phyloP scores from a whole-genome alignment of 305 asterid species.

The Rubia tinctorum region DNA sequence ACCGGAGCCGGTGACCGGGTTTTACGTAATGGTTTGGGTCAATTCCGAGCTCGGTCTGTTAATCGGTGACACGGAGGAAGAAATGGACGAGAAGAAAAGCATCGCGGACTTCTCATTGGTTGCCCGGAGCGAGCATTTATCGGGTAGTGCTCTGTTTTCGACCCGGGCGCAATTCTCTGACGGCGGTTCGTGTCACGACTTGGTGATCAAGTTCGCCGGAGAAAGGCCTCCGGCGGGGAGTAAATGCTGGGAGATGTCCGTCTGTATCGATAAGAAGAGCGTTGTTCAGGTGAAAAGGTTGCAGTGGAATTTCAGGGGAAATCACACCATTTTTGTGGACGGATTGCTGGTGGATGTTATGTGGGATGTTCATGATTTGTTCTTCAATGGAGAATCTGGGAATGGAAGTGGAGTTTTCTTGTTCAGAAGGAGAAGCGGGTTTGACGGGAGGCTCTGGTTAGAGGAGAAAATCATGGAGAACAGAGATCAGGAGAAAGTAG shows the following conservation, averaged over 20 bases:
- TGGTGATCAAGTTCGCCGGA: slow-evolving; percentile 43
- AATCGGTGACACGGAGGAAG: slow-evolving; percentile 53
- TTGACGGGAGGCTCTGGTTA: slow-evolving; percentile 76
- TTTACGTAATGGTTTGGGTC: slow-evolving; percentile 39
- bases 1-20: slow-evolving; percentile 64
- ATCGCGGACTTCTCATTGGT: slow-evolving; percentile 33
- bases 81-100: slow-evolving; percentile 18
- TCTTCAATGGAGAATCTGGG: slow-evolving; percentile 38
- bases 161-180: slow-evolving; percentile 63
- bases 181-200: slow-evolving; percentile 45
- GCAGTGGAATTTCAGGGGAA: slow-evolving; percentile 87
- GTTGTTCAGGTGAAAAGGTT: slow-evolving; percentile 71
- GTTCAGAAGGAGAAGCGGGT: slow-evolving; percentile 82
- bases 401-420: slow-evolving; percentile 48
- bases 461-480: slow-evolving; percentile 44
- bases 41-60: slow-evolving; percentile 44
- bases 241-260: slow-evolving; percentile 32
- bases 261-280: slow-evolving; percentile 56
- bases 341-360: slow-evolving; percentile 73
- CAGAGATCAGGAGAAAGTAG: slow-evolving; percentile 36
- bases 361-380: slow-evolving; percentile 92
- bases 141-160: slow-evolving; percentile 43
- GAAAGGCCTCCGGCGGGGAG: slow-evolving; percentile 11
- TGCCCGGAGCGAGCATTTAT: slow-evolving; percentile 49
- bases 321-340: slow-evolving; percentile 72